Evolutionary conservation across 768 basidiomycete genomes (phyloP).

Genomic region (Mycena venus): DNA sequence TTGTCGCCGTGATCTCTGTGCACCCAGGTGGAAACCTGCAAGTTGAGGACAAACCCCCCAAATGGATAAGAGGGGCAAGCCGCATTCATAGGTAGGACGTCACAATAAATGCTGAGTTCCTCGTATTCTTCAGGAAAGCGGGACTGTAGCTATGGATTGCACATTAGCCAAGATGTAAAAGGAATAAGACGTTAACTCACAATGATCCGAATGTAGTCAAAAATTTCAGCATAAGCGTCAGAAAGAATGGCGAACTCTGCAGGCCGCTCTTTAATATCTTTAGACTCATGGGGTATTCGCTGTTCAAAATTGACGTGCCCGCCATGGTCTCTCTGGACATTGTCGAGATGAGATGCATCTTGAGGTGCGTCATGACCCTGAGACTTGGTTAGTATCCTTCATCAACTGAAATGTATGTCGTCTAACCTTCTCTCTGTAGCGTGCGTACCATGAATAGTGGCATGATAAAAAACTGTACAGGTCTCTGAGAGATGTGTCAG

Average conservation of each 20-base stretch:
- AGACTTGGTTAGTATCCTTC: not conserved
- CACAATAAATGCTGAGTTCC: conserved; percentile 32
- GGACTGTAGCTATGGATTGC: conserved; percentile 30
- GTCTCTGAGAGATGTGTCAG: not conserved
- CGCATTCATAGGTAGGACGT: conserved; percentile 35
- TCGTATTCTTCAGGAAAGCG: conserved; percentile 37
- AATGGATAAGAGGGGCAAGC: conserved; percentile 34
- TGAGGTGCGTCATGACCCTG: not conserved
- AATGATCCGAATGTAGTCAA: not conserved
- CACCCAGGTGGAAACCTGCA: conserved; percentile 34
- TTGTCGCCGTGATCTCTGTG: conserved; percentile 41
- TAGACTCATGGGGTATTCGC: not conserved
- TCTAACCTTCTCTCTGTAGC: not conserved
- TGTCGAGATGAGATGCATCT: not conserved
- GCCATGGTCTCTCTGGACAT: not conserved
- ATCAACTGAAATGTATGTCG: not conserved
- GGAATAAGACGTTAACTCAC: too few relatives aligned
- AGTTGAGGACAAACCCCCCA: conserved; percentile 41
- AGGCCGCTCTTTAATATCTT: not conserved
- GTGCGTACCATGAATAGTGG: not conserved
- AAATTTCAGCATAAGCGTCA: conserved; percentile 7
- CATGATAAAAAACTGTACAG: not conserved
- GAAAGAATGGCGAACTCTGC: not conserved
- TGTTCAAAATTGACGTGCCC: not conserved
- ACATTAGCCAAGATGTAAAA: not conserved